Percentiles rank a stretch among this genome's conserved stretches.
Conservation (phyloP, 768 basidiomycete species). For the Podaxis pistillaris region DNA sequence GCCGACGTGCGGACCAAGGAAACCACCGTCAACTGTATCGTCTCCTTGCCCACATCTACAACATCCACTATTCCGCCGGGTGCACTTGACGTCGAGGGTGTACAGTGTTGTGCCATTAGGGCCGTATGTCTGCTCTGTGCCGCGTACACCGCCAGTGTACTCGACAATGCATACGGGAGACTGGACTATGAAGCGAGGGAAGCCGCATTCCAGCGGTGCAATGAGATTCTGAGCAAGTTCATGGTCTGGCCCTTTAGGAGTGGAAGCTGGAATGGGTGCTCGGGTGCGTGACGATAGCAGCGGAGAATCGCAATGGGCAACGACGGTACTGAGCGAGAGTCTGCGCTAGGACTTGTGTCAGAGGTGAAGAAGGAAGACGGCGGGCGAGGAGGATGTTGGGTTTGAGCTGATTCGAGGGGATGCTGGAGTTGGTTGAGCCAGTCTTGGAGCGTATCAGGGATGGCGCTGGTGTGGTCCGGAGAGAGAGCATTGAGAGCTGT, state of each 20-base stretch:
- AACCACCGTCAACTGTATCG: slow-evolving; percentile 70
- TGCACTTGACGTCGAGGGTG: slow-evolving; percentile 75
- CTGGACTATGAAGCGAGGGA: slow-evolving; percentile 92
- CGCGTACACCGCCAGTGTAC: slow-evolving; percentile 91
- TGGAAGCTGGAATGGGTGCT: not conserved
- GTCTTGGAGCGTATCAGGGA: slow-evolving; percentile 7
- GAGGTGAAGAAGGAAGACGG: slow-evolving; percentile 69
- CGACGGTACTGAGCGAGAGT: slow-evolving; percentile 53
- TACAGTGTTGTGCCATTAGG: slow-evolving; percentile 76
- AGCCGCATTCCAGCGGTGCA: slow-evolving; percentile 88
- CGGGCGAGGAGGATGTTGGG: slow-evolving; percentile 73
- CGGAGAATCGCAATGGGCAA: slow-evolving; percentile 50
- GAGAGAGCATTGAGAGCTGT: not conserved
- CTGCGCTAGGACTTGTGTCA: slow-evolving; percentile 66
- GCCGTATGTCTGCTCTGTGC: slow-evolving; percentile 87
- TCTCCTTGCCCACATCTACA: slow-evolving; percentile 76
- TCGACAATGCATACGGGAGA: slow-evolving; percentile 90
- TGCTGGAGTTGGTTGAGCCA: slow-evolving; percentile 12
- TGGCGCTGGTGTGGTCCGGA: not conserved
- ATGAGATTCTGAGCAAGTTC: slow-evolving; percentile 93
- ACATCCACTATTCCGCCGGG: slow-evolving; percentile 75
- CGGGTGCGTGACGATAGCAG: slow-evolving; percentile 28
- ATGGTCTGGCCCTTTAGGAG: slow-evolving; percentile 81
- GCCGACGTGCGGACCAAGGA: slow-evolving; percentile 92
- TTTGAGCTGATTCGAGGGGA: slow-evolving; percentile 90